phyloP scores from a whole-genome alignment of 2,329 filamentous ascomycete species.

The Phoma sp. region DNA sequence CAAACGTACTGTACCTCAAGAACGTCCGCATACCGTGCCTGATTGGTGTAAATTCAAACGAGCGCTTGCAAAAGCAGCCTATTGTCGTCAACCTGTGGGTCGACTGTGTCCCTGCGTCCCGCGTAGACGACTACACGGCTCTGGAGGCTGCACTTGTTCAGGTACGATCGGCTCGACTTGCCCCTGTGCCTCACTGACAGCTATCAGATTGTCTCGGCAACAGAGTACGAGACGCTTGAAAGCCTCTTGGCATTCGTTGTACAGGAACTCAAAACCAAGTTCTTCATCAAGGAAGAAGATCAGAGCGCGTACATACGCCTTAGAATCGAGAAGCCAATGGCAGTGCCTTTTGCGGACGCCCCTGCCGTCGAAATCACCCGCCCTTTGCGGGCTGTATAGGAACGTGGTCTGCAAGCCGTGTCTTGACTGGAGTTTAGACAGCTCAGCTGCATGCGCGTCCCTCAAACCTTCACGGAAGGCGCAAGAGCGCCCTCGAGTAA shows the following conservation, averaged over 20 bases:
- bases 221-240: slow-evolving; percentile 57
- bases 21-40: slow-evolving; percentile 69
- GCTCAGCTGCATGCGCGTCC: slow-evolving; percentile 1
- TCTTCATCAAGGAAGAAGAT: slow-evolving; percentile 37
- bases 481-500: background rate
- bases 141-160: slow-evolving; percentile 67
- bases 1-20: slow-evolving; percentile 57
- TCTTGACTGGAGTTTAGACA: background rate
- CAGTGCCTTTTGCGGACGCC: slow-evolving; percentile 74
- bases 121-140: slow-evolving; percentile 59
- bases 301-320: slow-evolving; percentile 63
- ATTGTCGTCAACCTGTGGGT: slow-evolving; percentile 68
- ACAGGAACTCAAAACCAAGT: slow-evolving; percentile 51
- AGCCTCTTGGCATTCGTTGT: slow-evolving; percentile 47
- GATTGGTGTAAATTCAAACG: slow-evolving; percentile 75
- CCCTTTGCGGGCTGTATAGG: slow-evolving; percentile 19
- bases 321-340: slow-evolving; percentile 73
- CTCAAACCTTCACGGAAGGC: background rate
- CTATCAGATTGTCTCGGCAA: slow-evolving; percentile 49
- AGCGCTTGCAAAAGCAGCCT: slow-evolving; percentile 69
- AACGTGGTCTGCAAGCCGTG: background rate
- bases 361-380: slow-evolving; percentile 67
- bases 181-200: slow-evolving; percentile 16
- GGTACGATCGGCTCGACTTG: slow-evolving; percentile 52
- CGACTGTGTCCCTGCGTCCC: slow-evolving; percentile 55